Conservation (phyloP, 2,329 filamentous ascomycete species). For the Talaromyces sp. region DNA sequence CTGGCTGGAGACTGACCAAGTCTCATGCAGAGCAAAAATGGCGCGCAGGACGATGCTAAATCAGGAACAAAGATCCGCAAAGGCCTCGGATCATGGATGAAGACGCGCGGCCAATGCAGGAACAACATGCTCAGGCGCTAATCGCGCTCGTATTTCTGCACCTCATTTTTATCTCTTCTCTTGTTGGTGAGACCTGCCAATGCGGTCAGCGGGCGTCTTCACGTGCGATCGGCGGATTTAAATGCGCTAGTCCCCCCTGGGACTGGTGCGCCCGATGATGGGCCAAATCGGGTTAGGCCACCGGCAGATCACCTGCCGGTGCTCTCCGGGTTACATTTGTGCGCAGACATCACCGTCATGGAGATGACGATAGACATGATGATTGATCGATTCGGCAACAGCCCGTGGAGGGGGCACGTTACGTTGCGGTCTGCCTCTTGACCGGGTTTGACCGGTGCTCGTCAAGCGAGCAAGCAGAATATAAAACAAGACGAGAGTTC, state of each 20-base stretch:
- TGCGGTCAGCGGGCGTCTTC: background rate
- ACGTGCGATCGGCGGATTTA: background rate
- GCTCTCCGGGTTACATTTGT: background rate
- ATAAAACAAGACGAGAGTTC: background rate
- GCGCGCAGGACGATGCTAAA: background rate
- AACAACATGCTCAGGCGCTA: background rate
- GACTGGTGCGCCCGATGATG: background rate
- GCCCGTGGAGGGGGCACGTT: background rate
- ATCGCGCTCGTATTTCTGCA: background rate
- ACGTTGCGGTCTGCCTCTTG: background rate
- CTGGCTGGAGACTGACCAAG: background rate
- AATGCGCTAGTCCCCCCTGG: background rate
- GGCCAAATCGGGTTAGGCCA: background rate
- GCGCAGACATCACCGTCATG: background rate
- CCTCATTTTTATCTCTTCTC: background rate
- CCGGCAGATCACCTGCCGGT: background rate
- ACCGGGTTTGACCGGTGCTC: no score
- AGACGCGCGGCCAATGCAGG: background rate
- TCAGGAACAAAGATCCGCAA: background rate
- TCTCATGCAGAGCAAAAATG: background rate
- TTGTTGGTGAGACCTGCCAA: background rate
- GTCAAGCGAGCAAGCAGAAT: background rate
- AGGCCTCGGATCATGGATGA: background rate
- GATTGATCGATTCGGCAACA: background rate
- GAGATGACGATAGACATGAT: background rate